These are phyloP conservation scores for Oryza longistaminata DNA, from an alignment of 176 grass and related monocot species.

Conservation along the genomic window DNA sequence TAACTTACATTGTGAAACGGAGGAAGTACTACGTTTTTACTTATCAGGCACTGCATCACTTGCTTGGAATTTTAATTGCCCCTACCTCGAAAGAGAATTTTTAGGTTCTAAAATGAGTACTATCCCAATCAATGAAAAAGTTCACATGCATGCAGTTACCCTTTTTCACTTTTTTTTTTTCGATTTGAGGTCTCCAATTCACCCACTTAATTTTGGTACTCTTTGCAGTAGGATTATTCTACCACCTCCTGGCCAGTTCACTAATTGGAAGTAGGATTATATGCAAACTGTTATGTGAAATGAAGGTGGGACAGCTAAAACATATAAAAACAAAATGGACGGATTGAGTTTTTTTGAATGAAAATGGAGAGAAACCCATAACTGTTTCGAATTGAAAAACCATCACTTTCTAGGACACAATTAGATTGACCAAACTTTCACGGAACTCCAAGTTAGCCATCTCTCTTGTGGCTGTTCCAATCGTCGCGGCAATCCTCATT, in stretches of 20 bases:
- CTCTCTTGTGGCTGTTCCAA: neutral
- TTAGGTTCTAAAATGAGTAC: slow-evolving; percentile 31
- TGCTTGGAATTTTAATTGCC: neutral
- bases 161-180: neutral
- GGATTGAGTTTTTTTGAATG: neutral
- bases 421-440: neutral
- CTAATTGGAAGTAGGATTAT: too few species aligned
- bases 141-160: neutral
- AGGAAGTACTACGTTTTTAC: neutral
- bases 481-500: neutral
- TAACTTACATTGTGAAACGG: too few species aligned
- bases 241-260: too few species aligned
- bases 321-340: too few species aligned
- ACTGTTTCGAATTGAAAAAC: too few species aligned
- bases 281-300: too few species aligned
- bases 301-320: too few species aligned
- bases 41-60: slow-evolving; percentile 4
- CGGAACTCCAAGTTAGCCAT: neutral
- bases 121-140: neutral
- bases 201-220: too few species aligned
- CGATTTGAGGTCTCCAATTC: too few species aligned
- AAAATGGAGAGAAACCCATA: too few species aligned
- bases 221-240: neutral
- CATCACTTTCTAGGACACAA: too few species aligned
- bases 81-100: slow-evolving; percentile 33